Conservation (phyloP, 73 alveolate species). For the Paramecium pentaurelia region DNA sequence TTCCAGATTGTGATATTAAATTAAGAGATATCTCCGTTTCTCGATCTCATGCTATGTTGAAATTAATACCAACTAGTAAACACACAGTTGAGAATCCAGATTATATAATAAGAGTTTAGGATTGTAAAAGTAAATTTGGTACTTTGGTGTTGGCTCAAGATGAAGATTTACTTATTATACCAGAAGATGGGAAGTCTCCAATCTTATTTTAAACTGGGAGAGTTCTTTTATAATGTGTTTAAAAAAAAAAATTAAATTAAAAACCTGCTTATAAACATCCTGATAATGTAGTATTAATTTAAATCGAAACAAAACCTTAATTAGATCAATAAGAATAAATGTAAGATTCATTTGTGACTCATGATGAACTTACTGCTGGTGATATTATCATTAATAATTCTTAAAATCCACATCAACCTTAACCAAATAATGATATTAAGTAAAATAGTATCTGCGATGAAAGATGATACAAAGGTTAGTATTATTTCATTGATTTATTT, state of each 20-base stretch:
- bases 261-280: slow-evolving; percentile 31
- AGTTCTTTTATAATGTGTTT: background rate
- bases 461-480: background rate
- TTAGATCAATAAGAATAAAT: background rate
- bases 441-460: slow-evolving; percentile 22
- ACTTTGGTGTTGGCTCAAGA: slow-evolving; percentile 68
- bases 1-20: slow-evolving; percentile 82
- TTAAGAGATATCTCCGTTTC: slow-evolving; percentile 87
- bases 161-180: background rate
- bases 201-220: slow-evolving; percentile 38
- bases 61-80: background rate
- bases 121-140: slow-evolving; percentile 80
- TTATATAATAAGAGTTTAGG: slow-evolving; percentile 63
- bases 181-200: background rate
- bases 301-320: background rate
- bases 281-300: background rate
- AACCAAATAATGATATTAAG: background rate
- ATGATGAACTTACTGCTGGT: slow-evolving; percentile 20
- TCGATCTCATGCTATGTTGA: slow-evolving; percentile 78
- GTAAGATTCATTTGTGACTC: slow-evolving; percentile 14
- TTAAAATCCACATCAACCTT: background rate
- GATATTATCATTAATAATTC: background rate
- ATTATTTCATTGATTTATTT: background rate
- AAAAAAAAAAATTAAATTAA: background rate
- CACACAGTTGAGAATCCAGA: slow-evolving; percentile 4